Evolutionary conservation across 2,329 filamentous ascomycete species (phyloP).

Genomic region (Fusarium chlamydosporum): DNA sequence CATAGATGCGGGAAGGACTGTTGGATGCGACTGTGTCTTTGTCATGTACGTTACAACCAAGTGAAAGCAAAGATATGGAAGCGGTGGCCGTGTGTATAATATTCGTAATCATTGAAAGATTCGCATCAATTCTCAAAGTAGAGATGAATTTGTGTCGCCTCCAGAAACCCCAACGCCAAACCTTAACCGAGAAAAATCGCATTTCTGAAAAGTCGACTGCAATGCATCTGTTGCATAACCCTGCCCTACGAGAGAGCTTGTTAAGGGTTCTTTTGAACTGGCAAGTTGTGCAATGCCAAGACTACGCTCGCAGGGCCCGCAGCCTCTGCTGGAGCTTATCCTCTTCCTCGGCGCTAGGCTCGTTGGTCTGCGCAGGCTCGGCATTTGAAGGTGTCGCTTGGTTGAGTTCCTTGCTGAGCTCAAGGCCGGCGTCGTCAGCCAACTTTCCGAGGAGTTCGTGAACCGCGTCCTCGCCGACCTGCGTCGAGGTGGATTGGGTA

Average conservation of each 20-base stretch:
- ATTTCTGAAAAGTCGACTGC: slow-evolving; percentile 6
- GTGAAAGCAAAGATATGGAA: not conserved
- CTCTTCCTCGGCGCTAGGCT: slow-evolving; percentile 83
- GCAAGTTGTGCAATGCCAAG: not conserved
- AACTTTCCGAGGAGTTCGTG: slow-evolving; percentile 88
- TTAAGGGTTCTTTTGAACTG: not conserved
- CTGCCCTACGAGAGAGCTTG: too few species aligned
- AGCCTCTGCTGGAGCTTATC: slow-evolving; percentile 77
- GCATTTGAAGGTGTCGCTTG: slow-evolving; percentile 68
- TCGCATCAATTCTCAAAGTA: slow-evolving; percentile 22
- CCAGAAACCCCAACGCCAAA: slow-evolving; percentile 45
- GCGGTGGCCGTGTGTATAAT: slow-evolving; percentile 20
- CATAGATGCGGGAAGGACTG: not conserved
- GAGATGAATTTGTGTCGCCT: slow-evolving; percentile 37
- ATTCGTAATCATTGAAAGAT: slow-evolving; percentile 22
- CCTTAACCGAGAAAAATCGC: slow-evolving; percentile 38
- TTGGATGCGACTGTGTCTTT: not conserved
- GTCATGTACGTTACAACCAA: not conserved
- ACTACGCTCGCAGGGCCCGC: slow-evolving; percentile 67
- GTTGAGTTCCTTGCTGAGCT: slow-evolving; percentile 81
- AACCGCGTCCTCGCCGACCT: slow-evolving; percentile 85
- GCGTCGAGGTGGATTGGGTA: slow-evolving; percentile 78
- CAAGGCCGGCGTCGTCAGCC: slow-evolving; percentile 88
- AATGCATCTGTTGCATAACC: slow-evolving; percentile 12
- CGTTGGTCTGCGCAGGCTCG: slow-evolving; percentile 71